Conservation (phyloP, 2,329 filamentous ascomycete species). For the Pseudogymnoascus sp. region DNA sequence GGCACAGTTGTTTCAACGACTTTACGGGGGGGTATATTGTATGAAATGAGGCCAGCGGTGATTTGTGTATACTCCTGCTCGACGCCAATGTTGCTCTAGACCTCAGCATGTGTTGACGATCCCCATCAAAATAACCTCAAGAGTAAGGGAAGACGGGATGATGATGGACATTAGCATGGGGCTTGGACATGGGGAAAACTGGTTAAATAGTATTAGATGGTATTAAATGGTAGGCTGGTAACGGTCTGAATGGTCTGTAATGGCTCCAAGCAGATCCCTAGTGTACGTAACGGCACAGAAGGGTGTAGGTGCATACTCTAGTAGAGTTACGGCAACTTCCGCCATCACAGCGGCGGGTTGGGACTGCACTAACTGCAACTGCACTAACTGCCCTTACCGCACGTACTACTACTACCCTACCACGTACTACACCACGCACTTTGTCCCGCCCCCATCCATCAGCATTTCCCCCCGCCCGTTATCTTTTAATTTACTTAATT, state of each 20-base stretch:
- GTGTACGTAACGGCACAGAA: background rate
- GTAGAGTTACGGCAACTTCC: background rate
- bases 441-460: background rate
- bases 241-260: background rate
- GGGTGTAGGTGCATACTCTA: background rate
- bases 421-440: too few relatives aligned
- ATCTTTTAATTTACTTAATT: too few relatives aligned
- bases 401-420: too few relatives aligned
- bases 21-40: background rate
- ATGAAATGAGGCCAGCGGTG: background rate
- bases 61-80: background rate
- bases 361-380: background rate
- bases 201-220: background rate
- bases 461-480: background rate
- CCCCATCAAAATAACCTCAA: background rate
- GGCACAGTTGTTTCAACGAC: background rate
- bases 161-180: background rate
- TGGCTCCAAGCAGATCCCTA: background rate
- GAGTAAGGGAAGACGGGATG: background rate
- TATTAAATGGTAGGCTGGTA: background rate
- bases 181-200: background rate
- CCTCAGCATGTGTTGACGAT: background rate
- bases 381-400: background rate
- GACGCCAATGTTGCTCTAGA: background rate
- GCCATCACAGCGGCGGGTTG: background rate